phyloP scores from a whole-genome alignment of 768 basidiomycete genomes.

The Cystobasidiopsis lactophilus region DNA sequence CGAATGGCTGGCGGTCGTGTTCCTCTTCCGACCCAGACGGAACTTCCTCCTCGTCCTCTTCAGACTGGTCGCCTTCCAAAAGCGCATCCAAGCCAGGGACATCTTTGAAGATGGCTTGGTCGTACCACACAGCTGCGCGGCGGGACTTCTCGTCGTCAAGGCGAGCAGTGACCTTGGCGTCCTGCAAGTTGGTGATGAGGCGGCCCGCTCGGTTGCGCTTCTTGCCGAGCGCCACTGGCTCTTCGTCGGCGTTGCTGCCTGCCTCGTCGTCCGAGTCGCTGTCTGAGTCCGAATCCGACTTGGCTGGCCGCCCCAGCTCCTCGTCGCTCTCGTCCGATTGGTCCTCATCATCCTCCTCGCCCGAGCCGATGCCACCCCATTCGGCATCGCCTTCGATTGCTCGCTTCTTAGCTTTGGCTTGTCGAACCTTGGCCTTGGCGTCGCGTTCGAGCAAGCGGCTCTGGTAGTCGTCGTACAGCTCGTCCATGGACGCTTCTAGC shows the following conservation, averaged over 20 bases:
- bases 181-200: constrained; percentile 33
- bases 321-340: constrained; percentile 16
- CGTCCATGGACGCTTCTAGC: constrained; percentile 73
- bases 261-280: constrained; percentile 18
- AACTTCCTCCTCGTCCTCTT: constrained; percentile 20
- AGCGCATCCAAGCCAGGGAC: constrained; percentile 29
- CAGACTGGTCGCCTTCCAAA: constrained; percentile 28
- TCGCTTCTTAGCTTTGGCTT: constrained; percentile 38
- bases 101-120: constrained; percentile 67
- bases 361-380: constrained; percentile 48
- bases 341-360: constrained; percentile 21
- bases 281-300: constrained; percentile 30
- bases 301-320: constrained; percentile 6
- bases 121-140: constrained; percentile 76
- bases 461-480: constrained; percentile 67
- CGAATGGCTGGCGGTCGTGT: too few relatives aligned
- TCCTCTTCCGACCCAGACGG: constrained; percentile 21
- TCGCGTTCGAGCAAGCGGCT: constrained; percentile 59
- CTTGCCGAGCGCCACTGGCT: constrained; percentile 10
- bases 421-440: constrained; percentile 62
- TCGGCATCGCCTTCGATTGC: constrained; percentile 37
- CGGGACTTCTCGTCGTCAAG: constrained; percentile 27
- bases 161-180: constrained; percentile 18
- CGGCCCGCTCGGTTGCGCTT: constrained; percentile 24
- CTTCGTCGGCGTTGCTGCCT: constrained; percentile 14